Evolutionary conservation across 257 asterid species (phyloP).

Genomic region (Gentiana straminea): DNA sequence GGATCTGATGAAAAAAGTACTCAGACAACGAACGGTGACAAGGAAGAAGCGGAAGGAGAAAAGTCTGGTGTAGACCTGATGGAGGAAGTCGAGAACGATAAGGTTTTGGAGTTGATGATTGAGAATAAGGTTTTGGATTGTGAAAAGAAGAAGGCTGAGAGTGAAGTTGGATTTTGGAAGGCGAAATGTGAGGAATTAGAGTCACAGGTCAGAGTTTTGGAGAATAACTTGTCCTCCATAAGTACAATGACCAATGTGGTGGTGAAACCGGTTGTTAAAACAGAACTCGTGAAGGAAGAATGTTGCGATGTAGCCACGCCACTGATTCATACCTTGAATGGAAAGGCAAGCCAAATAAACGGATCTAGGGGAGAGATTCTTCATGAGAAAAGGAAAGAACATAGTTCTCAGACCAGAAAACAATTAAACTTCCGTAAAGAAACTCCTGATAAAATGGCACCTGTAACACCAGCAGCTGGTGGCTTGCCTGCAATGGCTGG

Average conservation of each 20-base stretch:
- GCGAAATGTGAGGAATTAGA: constrained; percentile 34
- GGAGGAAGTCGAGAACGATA: constrained; percentile 17
- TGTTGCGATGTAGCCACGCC: constrained; percentile 15
- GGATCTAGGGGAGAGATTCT: constrained; percentile 14
- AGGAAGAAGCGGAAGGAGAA: constrained; percentile 1
- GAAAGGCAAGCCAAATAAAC: constrained; percentile 5
- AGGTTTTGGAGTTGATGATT: constrained; percentile 27
- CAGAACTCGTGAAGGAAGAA: not conserved
- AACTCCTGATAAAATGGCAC: constrained; percentile 18
- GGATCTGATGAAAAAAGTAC: constrained; percentile 24
- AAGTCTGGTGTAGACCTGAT: constrained; percentile 8
- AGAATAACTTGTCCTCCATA: constrained; percentile 8
- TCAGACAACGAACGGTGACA: not conserved
- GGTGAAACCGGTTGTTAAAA: not conserved
- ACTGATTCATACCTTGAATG: constrained; percentile 9
- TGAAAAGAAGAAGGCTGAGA: constrained; percentile 41
- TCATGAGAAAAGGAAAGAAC: constrained; percentile 9
- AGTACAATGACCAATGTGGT: not conserved
- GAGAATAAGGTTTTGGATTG: constrained; percentile 45
- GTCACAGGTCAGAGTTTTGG: constrained; percentile 30
- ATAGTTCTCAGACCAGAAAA: constrained; percentile 21
- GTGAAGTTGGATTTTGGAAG: constrained; percentile 33
- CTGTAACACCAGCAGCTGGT: constrained; percentile 35
- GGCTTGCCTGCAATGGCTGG: constrained; percentile 13
- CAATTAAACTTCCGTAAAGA: constrained; percentile 22